Evolutionary conservation across 2,329 filamentous ascomycete species (phyloP).

Genomic region (Boeremia lycopersici): DNA sequence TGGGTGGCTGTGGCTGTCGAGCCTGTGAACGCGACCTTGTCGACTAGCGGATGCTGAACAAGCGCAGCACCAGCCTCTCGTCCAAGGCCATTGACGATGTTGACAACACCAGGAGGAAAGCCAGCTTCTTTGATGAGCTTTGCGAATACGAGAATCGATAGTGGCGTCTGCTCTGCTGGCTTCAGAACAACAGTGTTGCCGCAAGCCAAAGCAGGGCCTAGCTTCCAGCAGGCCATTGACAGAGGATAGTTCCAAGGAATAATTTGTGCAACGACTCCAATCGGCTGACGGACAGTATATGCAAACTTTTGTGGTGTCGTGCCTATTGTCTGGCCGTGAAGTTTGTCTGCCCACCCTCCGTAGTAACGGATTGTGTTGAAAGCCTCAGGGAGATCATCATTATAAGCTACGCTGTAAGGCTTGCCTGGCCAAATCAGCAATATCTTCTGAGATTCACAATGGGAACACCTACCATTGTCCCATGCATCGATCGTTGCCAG

Average conservation of each 20-base stretch:
- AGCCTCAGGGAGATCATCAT: slow-evolving; percentile 65
- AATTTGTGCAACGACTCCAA: slow-evolving; percentile 49
- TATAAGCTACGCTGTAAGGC: slow-evolving; percentile 66
- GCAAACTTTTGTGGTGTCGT: slow-evolving; percentile 70
- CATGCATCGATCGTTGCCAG: slow-evolving; percentile 56
- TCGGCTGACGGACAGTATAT: slow-evolving; percentile 73
- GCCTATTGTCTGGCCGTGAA: slow-evolving; percentile 73
- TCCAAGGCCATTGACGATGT: slow-evolving; percentile 60
- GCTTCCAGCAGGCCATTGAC: slow-evolving; percentile 56
- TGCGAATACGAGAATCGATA: slow-evolving; percentile 32
- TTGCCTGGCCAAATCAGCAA: slow-evolving; percentile 51
- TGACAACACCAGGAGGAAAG: slow-evolving; percentile 51
- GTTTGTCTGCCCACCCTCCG: slow-evolving; percentile 77
- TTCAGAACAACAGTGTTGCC: slow-evolving; percentile 63
- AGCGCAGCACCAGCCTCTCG: slow-evolving; percentile 65
- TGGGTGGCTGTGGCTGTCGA: slow-evolving; percentile 71
- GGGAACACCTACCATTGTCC: slow-evolving; percentile 67
- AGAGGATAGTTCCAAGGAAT: slow-evolving; percentile 52
- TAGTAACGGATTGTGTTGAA: slow-evolving; percentile 69
- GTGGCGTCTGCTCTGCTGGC: slow-evolving; percentile 61
- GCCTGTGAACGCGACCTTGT: slow-evolving; percentile 80
- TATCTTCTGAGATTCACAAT: not conserved
- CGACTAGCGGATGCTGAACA: slow-evolving; percentile 67
- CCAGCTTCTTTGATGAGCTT: slow-evolving; percentile 44
- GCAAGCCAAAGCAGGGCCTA: slow-evolving; percentile 61